Base-by-base conservation (phyloP, 73 alveolate species). In the Paraurostyla sp. region DNA sequence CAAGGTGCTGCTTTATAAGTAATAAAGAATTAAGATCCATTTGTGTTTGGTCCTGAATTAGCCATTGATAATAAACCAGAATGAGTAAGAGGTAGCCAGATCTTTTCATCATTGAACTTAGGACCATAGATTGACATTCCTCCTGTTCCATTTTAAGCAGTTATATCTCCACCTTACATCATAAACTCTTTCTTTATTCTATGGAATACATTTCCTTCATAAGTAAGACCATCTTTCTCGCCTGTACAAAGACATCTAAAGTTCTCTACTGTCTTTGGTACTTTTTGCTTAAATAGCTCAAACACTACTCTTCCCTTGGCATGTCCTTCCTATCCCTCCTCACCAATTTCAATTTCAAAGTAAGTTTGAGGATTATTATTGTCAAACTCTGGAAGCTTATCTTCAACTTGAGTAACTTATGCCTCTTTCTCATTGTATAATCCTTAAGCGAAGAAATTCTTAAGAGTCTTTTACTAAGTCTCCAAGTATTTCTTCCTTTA, bases 241-340 rank as follows among this genome's bases (percentile, higher is more conserved):
- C 99, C 99, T 6, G 99, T 98, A 83, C 99, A 98, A 25, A 98
- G 96, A 62, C 98, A 96, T 75, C 99, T 93, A 92, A 98, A 98
- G 91, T 98, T 98, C 87, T 98, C 99, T 0, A 98, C 97, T 3
- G 99, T 98, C 65, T 94, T 92, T 69, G 99, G 99, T 38, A 93
- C 97, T 23, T 92, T 90, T 59, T 97, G 93, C 11, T 94, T 93
- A 83, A 93, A 98, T 51, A 98, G 92, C 86, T 97, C 99, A 25
- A 98, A 92, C 30, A 93, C 96, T 4, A 98, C 92, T 98, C 99
- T 93, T 62, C 87, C 87, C 46, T 46, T 46, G 13, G 36, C 45
- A 42, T 75, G 68, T 15, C 30, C 51, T 51, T 88, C 84, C 32
- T 60, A 32, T 58, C 82, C 78, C 30, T 91, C 91, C 87, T 92